Percentiles rank a stretch among this genome's conserved stretches.
Conservation (phyloP, 2,329 filamentous ascomycete species). For the Cladobotryum protrusum region DNA sequence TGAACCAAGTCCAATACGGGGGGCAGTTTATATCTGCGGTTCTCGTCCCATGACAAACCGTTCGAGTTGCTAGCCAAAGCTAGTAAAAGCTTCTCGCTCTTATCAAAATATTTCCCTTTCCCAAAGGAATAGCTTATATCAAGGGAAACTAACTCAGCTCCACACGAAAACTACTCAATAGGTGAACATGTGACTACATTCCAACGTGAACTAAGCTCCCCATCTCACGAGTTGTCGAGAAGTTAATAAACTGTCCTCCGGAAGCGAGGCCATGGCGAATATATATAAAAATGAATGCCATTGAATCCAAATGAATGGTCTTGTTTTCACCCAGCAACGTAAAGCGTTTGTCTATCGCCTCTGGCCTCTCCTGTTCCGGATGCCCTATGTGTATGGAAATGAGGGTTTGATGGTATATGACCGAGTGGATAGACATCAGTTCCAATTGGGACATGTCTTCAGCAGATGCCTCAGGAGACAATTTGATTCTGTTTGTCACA, state of each 20-base stretch:
- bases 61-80: constrained; percentile 64
- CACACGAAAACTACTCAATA: constrained; percentile 68
- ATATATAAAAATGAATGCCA: constrained; percentile 75
- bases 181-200: constrained; percentile 86
- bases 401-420: constrained; percentile 80
- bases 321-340: constrained; percentile 77
- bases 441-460: constrained; percentile 59
- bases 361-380: constrained; percentile 80
- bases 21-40: constrained; percentile 67
- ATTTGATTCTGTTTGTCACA: constrained; percentile 70
- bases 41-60: constrained; percentile 64
- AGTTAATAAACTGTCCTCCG: constrained; percentile 5
- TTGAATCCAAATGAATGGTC: constrained; percentile 64
- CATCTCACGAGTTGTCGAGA: not conserved
- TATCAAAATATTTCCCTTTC: constrained; percentile 64
- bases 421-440: constrained; percentile 65
- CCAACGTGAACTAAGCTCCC: constrained; percentile 53
- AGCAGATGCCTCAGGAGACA: constrained; percentile 57
- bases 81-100: constrained; percentile 60
- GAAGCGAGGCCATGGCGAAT: constrained; percentile 72
- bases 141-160: constrained; percentile 66
- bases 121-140: constrained; percentile 56
- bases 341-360: constrained; percentile 59
- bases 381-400: constrained; percentile 80
- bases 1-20: constrained; percentile 50